A percentile compares a stretch with the other conserved stretches of the same genome.
phyloP scores from a whole-genome alignment of 306 rosid genomes.

The Vigna radiata region DNA sequence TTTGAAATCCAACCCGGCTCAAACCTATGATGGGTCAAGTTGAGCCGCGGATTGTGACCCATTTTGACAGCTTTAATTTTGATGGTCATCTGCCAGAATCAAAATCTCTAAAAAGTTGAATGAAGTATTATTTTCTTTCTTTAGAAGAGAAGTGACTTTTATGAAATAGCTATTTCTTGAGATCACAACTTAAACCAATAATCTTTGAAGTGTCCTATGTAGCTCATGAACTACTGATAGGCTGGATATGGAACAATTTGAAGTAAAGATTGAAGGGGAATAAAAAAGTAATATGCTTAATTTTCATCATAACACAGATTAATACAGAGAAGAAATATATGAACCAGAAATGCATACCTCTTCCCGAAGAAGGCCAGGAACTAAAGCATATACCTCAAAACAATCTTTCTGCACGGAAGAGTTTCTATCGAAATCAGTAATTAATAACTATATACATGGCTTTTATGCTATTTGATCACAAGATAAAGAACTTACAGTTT shows the following conservation, averaged over 20 bases:
- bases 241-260: constrained; percentile 10
- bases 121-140: neutral
- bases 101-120: neutral
- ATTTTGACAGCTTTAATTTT: too few species aligned
- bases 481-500: constrained; percentile 70
- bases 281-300: neutral
- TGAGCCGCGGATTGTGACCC: too few species aligned
- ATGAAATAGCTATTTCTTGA: constrained; percentile 24
- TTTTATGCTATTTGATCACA: constrained; percentile 34
- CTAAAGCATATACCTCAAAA: constrained; percentile 95
- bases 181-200: constrained; percentile 1
- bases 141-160: neutral
- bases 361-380: constrained; percentile 98
- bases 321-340: constrained; percentile 2
- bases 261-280: constrained; percentile 7
- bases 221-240: neutral
- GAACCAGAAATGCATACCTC: constrained; percentile 68
- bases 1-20: too few species aligned
- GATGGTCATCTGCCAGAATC: neutral
- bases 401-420: constrained; percentile 84
- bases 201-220: constrained; percentile 13
- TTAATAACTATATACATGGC: neutral
- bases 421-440: constrained; percentile 36
- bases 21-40: too few species aligned
- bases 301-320: constrained; percentile 28